Conservation (phyloP, 805 yeast genomes). For the Hanseniaspora occidentalis region DNA sequence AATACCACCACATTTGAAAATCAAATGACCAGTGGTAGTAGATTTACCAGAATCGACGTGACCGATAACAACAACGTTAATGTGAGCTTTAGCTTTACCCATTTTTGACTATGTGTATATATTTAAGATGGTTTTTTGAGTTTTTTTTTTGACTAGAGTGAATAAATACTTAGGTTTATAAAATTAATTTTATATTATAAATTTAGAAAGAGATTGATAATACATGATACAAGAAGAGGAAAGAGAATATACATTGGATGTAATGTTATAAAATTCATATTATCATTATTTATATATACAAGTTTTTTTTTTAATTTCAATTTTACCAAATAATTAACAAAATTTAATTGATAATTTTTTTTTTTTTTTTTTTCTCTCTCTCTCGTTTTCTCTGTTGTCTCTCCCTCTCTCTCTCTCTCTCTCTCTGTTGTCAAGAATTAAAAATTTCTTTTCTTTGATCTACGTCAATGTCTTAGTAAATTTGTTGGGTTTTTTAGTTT, state of each 20-base stretch:
- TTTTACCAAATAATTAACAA: neutral
- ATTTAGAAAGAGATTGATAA: neutral
- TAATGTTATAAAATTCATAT: no score
- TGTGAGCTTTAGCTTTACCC: slow-evolving; percentile 97
- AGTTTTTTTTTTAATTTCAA: neutral
- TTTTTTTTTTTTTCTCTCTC: neutral
- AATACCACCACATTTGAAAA: slow-evolving; percentile 98
- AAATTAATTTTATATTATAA: neutral
- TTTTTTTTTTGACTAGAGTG: neutral
- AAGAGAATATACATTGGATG: no score
- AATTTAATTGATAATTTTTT: neutral
- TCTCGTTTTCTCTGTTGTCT: neutral
- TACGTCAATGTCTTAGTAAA: neutral
- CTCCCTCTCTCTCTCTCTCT: no score
- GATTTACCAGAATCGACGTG: slow-evolving; percentile 99
- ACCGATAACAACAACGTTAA: slow-evolving; percentile 99
- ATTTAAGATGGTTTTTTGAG: slow-evolving; percentile 2
- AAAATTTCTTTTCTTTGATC: neutral
- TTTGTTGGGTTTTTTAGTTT: neutral
- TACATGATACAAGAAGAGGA: no score
- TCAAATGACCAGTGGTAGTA: slow-evolving; percentile 98
- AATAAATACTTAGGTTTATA: neutral
- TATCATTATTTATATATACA: no score
- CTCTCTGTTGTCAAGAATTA: no score
- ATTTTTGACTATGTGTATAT: slow-evolving; percentile 18